Percentiles rank a stretch among this genome's conserved stretches.
phyloP scores from a whole-genome alignment of 768 basidiomycete species.

The Leccinum longicurvipes region DNA sequence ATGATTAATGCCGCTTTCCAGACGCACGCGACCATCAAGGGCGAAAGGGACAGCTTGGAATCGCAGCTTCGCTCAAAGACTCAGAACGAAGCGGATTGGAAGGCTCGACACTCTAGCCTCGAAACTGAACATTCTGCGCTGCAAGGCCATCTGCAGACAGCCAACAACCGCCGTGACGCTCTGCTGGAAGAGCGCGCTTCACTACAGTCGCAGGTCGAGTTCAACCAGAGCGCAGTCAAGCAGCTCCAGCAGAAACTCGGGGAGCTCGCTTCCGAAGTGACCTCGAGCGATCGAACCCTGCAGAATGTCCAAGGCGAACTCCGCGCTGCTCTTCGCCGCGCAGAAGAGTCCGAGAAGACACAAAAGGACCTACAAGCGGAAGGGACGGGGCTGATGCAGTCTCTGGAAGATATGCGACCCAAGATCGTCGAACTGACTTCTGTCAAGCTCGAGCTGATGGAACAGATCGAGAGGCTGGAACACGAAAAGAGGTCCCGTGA shows the following conservation, averaged over 20 bases:
- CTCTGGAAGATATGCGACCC: conserved; percentile 82
- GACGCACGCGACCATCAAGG: conserved; percentile 56
- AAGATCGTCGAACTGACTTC: conserved; percentile 82
- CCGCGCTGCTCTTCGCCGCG: conserved; percentile 58
- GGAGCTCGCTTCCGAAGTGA: conserved; percentile 52
- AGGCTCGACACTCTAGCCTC: conserved; percentile 45
- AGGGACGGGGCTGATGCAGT: conserved; percentile 72
- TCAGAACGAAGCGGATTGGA: conserved; percentile 47
- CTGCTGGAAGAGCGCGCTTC: conserved; percentile 49
- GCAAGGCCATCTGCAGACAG: conserved; percentile 41
- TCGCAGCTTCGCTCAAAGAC: conserved; percentile 40
- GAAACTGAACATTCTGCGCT: conserved; percentile 37
- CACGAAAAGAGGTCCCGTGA: conserved; percentile 55
- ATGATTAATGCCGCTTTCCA: conserved; percentile 25
- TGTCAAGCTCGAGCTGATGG: conserved; percentile 63
- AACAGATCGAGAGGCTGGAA: conserved; percentile 58
- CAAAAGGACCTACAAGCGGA: conserved; percentile 75
- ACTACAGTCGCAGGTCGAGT: conserved; percentile 46
- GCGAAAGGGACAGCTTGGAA: conserved; percentile 58
- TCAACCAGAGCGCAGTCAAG: conserved; percentile 43
- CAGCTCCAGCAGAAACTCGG: conserved; percentile 60
- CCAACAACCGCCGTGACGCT: conserved; percentile 44
- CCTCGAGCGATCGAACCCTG: conserved; percentile 51
- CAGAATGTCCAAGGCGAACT: conserved; percentile 66
- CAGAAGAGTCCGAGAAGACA: conserved; percentile 68